Base-by-base conservation (phyloP, 257 asterid species). In the Salvia hispanica region DNA sequence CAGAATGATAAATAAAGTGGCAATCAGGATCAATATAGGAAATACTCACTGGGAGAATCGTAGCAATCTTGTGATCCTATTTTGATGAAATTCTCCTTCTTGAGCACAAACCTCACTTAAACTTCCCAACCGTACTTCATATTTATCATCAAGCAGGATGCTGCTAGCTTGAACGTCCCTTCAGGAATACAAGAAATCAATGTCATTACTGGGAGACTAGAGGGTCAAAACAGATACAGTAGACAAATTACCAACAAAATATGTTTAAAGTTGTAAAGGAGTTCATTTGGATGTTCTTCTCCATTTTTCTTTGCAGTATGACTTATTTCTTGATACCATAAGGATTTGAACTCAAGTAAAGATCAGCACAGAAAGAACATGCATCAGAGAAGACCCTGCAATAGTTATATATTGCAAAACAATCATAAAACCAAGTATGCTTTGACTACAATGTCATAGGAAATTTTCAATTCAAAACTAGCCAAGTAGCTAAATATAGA, bases 81-180 rank as follows among this genome's bases (percentile, higher is more conserved):
- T 85, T 74, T 80, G 96, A 69, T 84, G 85, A 64, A 70, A 64
- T 58, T 85, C 95, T 4, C 81, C 84, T 79, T 88, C 96, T 79
- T 85, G 91, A 71, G 84, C 77, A 71, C 91, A 88, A 70, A 81
- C 88, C 79, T 83, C 91, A 58, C 85, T 83, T 77, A 91, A 72
- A 78, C 97, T 91, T 76, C 97, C 97, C 37, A 91, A 57, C 78
- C 97, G 77, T 64, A 88, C 96, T 78, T 91, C 97, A 66, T 80
- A 91, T 79, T 83, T 91, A 69, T 91, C 96, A 66, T 91, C 97
- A 70, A 88, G 93, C 62, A 91, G 91, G 78, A 91, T 82, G 85
- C 96, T 88, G 74, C 91, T 91, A 45, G 97, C 91, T 86, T 91
- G 96, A 74, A 91, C 71, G 70, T 91, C 96, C 82, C 97, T 91